Conservation (phyloP, 305 asterid species). For the Fraxinus velutina region DNA sequence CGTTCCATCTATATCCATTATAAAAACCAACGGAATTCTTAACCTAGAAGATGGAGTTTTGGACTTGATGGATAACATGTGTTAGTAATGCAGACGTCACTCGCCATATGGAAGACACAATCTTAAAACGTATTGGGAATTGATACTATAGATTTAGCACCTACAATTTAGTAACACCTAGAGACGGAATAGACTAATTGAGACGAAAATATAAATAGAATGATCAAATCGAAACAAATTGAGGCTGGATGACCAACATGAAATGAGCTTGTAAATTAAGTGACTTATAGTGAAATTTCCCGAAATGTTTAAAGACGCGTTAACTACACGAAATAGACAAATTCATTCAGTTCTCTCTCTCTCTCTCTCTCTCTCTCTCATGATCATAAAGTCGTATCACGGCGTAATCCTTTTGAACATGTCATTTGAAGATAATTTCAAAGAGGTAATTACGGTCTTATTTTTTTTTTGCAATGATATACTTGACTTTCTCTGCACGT, state of each 20-base stretch:
- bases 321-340: background rate
- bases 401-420: background rate
- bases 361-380: no score
- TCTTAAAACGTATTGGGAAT: background rate
- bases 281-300: background rate
- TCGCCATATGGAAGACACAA: background rate
- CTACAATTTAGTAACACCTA: background rate
- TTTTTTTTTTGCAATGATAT: no score
- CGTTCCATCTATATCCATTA: background rate
- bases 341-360: background rate
- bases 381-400: no score
- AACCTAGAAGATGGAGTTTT: background rate
- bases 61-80: background rate
- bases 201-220: background rate
- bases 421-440: background rate
- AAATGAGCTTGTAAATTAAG: background rate
- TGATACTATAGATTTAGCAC: background rate
- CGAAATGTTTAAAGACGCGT: background rate
- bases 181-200: background rate
- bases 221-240: background rate
- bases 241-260: background rate
- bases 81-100: background rate
- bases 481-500: no score
- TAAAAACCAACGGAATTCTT: background rate
- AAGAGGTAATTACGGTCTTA: background rate